Evolutionary conservation across 768 basidiomycete species (phyloP).

Genomic region (Leccinum olivaceopallidum): DNA sequence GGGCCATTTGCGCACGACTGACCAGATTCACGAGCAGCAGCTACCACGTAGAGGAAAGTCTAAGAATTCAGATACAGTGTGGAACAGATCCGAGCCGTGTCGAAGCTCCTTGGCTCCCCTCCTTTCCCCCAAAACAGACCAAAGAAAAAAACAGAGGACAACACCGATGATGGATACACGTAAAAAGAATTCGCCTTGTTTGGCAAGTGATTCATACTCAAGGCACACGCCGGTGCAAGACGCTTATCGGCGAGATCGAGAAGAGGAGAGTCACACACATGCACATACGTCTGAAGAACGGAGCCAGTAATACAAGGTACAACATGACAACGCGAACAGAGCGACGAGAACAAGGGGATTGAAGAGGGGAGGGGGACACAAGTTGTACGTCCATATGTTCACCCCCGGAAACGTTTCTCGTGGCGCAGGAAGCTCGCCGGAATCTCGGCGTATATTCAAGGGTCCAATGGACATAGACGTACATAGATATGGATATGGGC

Average conservation of each 20-base stretch:
- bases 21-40: neutral
- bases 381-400: neutral
- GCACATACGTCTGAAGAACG: neutral
- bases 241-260: neutral
- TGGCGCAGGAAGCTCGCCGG: neutral
- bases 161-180: slow-evolving; percentile 6
- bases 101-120: neutral
- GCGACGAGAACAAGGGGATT: neutral
- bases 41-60: neutral
- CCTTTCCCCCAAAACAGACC: neutral
- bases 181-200: slow-evolving; percentile 1
- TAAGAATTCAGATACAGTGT: neutral
- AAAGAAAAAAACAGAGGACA: neutral
- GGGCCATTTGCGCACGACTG: neutral
- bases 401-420: neutral
- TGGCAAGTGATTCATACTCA: neutral
- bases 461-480: neutral
- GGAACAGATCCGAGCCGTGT: slow-evolving; percentile 7
- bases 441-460: neutral
- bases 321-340: neutral
- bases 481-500: neutral
- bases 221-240: neutral
- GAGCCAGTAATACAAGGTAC: neutral
- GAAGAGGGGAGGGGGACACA: neutral
- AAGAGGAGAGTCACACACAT: neutral